A percentile compares a stretch with the other conserved stretches of the same genome.
Evolutionary conservation across 805 yeast genomes (phyloP).

Genomic region (Blastobotrys parvus): DNA sequence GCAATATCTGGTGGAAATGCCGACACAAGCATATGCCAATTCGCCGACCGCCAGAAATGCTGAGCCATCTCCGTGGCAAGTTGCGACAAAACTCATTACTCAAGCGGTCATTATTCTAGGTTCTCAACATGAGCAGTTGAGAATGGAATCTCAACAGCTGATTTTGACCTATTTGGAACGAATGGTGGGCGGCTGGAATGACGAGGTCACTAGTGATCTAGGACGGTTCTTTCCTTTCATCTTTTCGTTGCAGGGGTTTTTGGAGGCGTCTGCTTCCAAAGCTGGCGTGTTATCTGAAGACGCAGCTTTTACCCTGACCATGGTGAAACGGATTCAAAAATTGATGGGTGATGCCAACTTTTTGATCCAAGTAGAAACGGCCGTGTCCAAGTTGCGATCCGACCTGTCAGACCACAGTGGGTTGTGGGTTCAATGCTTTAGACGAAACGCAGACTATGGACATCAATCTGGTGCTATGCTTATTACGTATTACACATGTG

Average conservation of each 20-base stretch:
- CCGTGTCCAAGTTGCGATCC: constrained; percentile 6
- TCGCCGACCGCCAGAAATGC: constrained; percentile 21
- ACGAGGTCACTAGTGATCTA: constrained; percentile 7
- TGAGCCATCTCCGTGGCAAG: constrained; percentile 37
- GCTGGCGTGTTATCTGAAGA: background rate
- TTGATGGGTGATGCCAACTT: constrained; percentile 7
- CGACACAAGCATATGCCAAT: constrained; percentile 34
- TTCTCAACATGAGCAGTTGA: constrained; percentile 24
- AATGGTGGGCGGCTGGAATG: constrained; percentile 17
- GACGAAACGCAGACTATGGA: constrained; percentile 9
- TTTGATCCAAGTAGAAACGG: constrained; percentile 15
- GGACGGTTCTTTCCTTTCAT: constrained; percentile 14
- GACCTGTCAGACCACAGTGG: constrained; percentile 4
- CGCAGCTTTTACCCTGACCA: constrained; percentile 2
- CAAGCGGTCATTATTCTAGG: constrained; percentile 28
- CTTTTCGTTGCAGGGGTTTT: constrained; percentile 27
- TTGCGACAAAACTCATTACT: constrained; percentile 30
- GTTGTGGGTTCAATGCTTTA: constrained; percentile 12
- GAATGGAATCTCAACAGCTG: constrained; percentile 19
- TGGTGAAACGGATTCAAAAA: constrained; percentile 10
- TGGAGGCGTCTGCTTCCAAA: constrained; percentile 24
- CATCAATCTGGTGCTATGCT: constrained; percentile 19
- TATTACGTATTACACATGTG: constrained; percentile 11
- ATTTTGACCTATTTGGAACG: constrained; percentile 20
- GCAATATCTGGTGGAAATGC: constrained; percentile 39